These are phyloP conservation scores for Xylaria intraflava DNA, from an alignment of 495 filamentous ascomycete species.

Conservation along the genomic window DNA sequence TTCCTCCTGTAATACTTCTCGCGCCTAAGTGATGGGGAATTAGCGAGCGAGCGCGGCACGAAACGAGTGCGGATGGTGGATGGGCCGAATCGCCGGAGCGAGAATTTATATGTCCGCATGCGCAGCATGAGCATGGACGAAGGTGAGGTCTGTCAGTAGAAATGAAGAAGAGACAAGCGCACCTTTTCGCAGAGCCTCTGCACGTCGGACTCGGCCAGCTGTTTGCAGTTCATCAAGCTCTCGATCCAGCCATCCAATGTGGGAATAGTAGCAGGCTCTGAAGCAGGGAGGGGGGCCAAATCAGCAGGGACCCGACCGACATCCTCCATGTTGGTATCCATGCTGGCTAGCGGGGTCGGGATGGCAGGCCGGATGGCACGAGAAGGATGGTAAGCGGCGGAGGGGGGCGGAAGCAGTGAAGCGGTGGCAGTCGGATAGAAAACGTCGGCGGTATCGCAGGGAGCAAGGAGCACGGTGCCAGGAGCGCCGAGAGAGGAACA, in stretches of 20 bases:
- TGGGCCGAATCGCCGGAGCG: background rate
- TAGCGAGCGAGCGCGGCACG: slow-evolving; percentile 11
- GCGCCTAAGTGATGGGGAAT: slow-evolving; percentile 53
- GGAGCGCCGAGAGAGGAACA: background rate
- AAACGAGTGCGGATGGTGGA: background rate
- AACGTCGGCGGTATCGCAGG: background rate
- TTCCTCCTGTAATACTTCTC: slow-evolving; percentile 94
- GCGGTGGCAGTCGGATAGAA: background rate
- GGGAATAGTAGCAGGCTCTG: slow-evolving; percentile 82
- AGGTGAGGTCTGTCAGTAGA: background rate
- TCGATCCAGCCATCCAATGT: slow-evolving; percentile 98
- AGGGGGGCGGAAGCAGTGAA: background rate
- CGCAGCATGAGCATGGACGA: background rate
- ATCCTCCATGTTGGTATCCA: slow-evolving; percentile 99
- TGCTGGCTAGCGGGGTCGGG: slow-evolving; percentile 32
- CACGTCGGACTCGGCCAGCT: slow-evolving; percentile 89
- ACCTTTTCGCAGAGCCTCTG: slow-evolving; percentile 97
- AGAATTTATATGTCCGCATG: background rate
- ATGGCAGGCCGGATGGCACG: no score
- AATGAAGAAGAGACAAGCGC: slow-evolving; percentile 22
- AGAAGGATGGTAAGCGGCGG: no score
- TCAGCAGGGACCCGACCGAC: slow-evolving; percentile 83
- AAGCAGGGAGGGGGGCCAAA: slow-evolving; percentile 60
- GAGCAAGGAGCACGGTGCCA: background rate
- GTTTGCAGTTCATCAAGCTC: slow-evolving; percentile 97